Percentiles rank a stretch among this genome's conserved stretches.
Evolutionary conservation across 257 asterid species (phyloP).

Genomic region (Osmanthus fragrans): DNA sequence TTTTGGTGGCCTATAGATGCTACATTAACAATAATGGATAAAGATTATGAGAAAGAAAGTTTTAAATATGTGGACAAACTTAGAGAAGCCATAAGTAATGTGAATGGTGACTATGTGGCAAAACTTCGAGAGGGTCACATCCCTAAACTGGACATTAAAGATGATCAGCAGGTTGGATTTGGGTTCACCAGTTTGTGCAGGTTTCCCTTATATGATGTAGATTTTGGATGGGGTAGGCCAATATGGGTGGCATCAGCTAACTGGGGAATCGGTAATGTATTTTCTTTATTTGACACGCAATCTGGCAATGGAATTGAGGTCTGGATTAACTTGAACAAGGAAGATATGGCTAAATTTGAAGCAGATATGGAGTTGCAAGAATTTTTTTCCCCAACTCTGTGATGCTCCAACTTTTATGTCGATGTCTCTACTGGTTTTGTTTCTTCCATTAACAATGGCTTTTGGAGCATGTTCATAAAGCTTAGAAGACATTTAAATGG

Average conservation of each 20-base stretch:
- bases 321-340: conserved; percentile 33
- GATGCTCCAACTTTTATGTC: too few relatives aligned
- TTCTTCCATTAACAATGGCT: too few relatives aligned
- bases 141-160: neutral
- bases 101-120: conserved; percentile 29
- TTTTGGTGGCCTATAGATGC: conserved; percentile 8
- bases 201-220: conserved; percentile 43
- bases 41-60: neutral
- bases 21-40: conserved; percentile 13
- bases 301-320: conserved; percentile 50
- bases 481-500: too few relatives aligned
- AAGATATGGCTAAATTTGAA: conserved; percentile 38
- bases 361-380: neutral
- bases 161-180: conserved; percentile 23
- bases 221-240: conserved; percentile 57
- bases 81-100: conserved; percentile 32
- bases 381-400: too few relatives aligned
- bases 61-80: conserved; percentile 16
- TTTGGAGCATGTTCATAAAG: too few relatives aligned
- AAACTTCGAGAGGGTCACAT: neutral
- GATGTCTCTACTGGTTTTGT: too few relatives aligned
- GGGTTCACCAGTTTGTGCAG: conserved; percentile 51
- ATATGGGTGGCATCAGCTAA: conserved; percentile 35
- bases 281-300: conserved; percentile 26
- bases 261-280: conserved; percentile 27